These are phyloP conservation scores for Musa balbisiana DNA, from an alignment of 202 grass and related monocot genomes.

Conservation along the genomic window DNA sequence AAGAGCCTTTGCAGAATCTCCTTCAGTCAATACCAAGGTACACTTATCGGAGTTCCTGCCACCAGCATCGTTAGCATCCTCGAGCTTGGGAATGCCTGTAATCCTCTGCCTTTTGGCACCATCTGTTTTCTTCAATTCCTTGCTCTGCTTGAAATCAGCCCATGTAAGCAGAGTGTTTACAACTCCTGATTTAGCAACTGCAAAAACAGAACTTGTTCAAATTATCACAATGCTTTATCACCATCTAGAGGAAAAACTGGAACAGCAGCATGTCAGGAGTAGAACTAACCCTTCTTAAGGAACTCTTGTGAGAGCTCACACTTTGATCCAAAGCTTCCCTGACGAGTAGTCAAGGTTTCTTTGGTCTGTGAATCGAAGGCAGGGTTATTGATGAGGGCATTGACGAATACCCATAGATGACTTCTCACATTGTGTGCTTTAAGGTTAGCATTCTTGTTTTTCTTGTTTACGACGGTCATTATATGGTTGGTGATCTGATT, in stretches of 20 bases:
- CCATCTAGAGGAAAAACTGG: background rate
- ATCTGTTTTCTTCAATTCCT: slow-evolving; percentile 91
- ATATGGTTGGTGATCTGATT: slow-evolving; percentile 58
- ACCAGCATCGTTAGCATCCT: slow-evolving; percentile 93
- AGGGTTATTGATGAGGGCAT: slow-evolving; percentile 74
- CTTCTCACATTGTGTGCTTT: slow-evolving; percentile 62
- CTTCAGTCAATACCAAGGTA: slow-evolving; percentile 92
- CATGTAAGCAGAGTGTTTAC: slow-evolving; percentile 63
- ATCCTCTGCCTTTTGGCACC: slow-evolving; percentile 66
- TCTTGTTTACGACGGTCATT: slow-evolving; percentile 62
- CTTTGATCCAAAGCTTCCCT: slow-evolving; percentile 72
- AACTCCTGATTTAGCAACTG: slow-evolving; percentile 55
- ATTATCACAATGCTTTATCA: background rate
- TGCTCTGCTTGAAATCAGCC: slow-evolving; percentile 87
- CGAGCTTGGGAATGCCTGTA: slow-evolving; percentile 68
- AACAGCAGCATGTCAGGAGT: background rate
- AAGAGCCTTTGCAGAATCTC: slow-evolving; percentile 93
- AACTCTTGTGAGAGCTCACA: slow-evolving; percentile 54
- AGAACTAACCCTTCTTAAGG: slow-evolving; percentile 52
- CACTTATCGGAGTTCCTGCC: slow-evolving; percentile 58
- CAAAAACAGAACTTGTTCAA: slow-evolving; percentile 5
- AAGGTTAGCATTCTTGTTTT: slow-evolving; percentile 88
- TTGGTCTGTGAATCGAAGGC: slow-evolving; percentile 98
- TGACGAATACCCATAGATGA: slow-evolving; percentile 92
- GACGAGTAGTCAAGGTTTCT: slow-evolving; percentile 88